Base-by-base conservation (phyloP, 2,329 filamentous ascomycete species). In the Fusarium veterinarium region DNA sequence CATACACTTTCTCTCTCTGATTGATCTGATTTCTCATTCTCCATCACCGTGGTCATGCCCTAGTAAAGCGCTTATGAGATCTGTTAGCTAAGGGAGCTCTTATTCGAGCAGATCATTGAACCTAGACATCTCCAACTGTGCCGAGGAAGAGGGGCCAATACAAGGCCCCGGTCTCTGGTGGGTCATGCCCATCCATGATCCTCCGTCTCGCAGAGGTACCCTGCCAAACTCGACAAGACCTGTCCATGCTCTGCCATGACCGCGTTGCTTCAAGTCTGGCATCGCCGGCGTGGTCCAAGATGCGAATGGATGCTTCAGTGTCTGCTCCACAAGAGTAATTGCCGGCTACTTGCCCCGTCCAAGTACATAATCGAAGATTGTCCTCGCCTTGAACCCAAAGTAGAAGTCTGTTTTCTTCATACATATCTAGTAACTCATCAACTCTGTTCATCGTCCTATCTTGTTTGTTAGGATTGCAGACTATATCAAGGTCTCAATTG, bases 291-390 rank as follows among this genome's bases (percentile, higher is more conserved):
- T 69, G 44, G 48, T 62, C 61, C 37, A 48, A 75, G 49, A 75
- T 60, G 46, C 37, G 37, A 49, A 58, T 57, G 30, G 40, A 53
- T 73, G 74, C 65, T 69, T 68, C 55, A 58, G 49, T 61, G 48
- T 55, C 56, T 56, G 63, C 65, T 69, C 65, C 67, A 67, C 74
- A 74, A 59, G 63, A 37, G 64, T 71, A 73, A 73, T 64, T 77
- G 69, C 67, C 67, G 73, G 64, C 59, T 64, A 66, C 45, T 60
- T 71, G 72, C 71, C 65, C 64, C 67, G 57, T 62, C 66, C 66
- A 69, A 78, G 71, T 79, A 79, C 76, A 78, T 78, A 79, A 78
- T 71, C 69, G 67, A 73, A 74, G 65, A 63, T 66, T 73, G 57
- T 75, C 75, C 76, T 79, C 77, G 61, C 48, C 67, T 64, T 67